phyloP scores from a whole-genome alignment of 371 early-diverging fungal genomes.

The Apophysomyces elegans region DNA sequence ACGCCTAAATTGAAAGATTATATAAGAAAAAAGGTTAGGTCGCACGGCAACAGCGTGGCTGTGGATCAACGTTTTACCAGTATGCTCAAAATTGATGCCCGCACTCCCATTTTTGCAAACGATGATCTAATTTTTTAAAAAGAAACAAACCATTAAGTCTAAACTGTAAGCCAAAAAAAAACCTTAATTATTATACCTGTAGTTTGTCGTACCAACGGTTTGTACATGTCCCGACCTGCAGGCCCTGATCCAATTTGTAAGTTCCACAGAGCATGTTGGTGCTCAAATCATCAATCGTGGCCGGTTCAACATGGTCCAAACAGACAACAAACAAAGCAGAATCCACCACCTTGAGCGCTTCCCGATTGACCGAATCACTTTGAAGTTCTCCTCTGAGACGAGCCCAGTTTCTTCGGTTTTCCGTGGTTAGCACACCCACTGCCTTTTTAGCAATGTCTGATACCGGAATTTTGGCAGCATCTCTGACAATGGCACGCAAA shows the following conservation, averaged over 20 bases:
- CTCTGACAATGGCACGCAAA: constrained; percentile 44
- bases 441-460: constrained; percentile 51
- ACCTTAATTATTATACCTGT: constrained; percentile 36
- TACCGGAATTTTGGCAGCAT: constrained; percentile 42
- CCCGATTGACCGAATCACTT: constrained; percentile 55
- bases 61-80: constrained; percentile 39
- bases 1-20: constrained; percentile 41
- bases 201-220: constrained; percentile 67
- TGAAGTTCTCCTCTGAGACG: constrained; percentile 45
- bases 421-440: constrained; percentile 70
- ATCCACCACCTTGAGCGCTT: constrained; percentile 66
- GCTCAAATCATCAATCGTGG: constrained; percentile 48
- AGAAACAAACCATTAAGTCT: not conserved
- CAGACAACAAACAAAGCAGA: constrained; percentile 81
- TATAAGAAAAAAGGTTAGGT: constrained; percentile 10
- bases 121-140: constrained; percentile 44
- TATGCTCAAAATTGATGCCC: constrained; percentile 65
- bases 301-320: constrained; percentile 71
- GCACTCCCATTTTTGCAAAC: constrained; percentile 66
- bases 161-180: constrained; percentile 4
- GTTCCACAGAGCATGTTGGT: constrained; percentile 65
- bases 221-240: constrained; percentile 64
- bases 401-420: constrained; percentile 80
- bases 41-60: not conserved
- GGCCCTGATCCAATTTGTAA: constrained; percentile 53